These are phyloP conservation scores for Monosporascus ibericus DNA, from an alignment of 2,329 filamentous ascomycete genomes.

Conservation along the genomic window DNA sequence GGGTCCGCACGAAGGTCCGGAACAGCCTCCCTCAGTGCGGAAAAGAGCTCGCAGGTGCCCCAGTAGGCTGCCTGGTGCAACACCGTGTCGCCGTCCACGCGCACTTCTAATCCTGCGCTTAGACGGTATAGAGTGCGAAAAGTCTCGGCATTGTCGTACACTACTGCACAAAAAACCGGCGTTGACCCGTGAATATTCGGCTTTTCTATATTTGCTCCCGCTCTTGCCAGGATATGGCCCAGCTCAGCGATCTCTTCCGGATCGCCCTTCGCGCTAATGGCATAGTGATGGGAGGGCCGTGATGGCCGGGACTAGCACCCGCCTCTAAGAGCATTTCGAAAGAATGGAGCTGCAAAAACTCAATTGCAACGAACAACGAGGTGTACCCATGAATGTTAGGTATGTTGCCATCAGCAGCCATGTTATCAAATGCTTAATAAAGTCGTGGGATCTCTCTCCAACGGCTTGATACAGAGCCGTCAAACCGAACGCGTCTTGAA, in stretches of 20 bases:
- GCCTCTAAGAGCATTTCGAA: background rate
- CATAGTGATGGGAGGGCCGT: background rate
- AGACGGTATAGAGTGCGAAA: background rate
- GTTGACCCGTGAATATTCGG: background rate
- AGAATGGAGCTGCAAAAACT: background rate
- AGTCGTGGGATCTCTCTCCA: background rate
- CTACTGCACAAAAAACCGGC: background rate
- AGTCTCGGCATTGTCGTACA: background rate
- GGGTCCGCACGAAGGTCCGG: background rate
- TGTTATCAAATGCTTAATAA: background rate
- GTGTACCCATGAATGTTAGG: background rate
- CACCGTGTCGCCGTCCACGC: background rate
- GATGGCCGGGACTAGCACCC: background rate
- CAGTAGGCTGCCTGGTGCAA: background rate
- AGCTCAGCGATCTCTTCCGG: background rate
- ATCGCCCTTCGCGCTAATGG: too few species aligned
- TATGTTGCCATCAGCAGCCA: background rate
- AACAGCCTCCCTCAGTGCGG: background rate
- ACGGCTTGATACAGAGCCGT: background rate
- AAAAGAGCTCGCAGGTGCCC: background rate
- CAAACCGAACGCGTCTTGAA: background rate
- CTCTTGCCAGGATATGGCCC: background rate
- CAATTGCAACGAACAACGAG: background rate
- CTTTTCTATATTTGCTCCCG: background rate
- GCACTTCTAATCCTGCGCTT: background rate